These are phyloP conservation scores for Myrica gale DNA, from an alignment of 306 rosid genomes.

Conservation along the genomic window DNA sequence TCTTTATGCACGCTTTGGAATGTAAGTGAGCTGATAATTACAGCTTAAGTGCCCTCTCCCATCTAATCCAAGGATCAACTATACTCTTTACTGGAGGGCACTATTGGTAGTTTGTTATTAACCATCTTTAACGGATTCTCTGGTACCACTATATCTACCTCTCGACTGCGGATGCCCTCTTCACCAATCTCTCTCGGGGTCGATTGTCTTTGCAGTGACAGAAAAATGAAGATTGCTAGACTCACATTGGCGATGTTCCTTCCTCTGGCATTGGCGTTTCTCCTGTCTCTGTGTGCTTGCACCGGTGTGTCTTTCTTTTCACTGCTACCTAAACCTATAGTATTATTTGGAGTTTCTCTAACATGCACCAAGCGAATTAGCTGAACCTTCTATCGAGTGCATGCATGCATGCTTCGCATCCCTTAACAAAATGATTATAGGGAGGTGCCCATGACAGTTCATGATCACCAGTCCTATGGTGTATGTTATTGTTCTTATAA, in stretches of 20 bases:
- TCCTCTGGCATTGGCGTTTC: neutral
- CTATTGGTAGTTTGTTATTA: neutral
- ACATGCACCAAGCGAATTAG: neutral
- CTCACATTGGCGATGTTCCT: neutral
- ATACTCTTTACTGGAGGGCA: neutral
- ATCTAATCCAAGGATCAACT: neutral
- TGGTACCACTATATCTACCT: neutral
- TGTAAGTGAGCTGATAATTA: no score
- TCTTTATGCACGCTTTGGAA: no score
- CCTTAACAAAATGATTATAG: neutral
- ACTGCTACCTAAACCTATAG: neutral
- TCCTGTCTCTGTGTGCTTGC: constrained; percentile 7
- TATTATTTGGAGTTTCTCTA: neutral
- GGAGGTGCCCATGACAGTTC: neutral
- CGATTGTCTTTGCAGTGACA: neutral
- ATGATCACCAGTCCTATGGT: neutral
- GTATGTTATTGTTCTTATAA: neutral
- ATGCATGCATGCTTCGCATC: neutral
- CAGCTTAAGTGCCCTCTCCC: neutral
- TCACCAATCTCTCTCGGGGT: neutral
- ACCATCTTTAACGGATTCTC: neutral
- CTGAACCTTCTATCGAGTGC: neutral
- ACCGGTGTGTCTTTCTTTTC: constrained; percentile 1
- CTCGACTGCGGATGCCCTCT: neutral
- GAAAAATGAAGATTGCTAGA: neutral